Evolutionary conservation across 805 yeast genomes (phyloP), one percentile per base, ranked within the genome.

Genomic region (Kazachstania africana): DNA sequence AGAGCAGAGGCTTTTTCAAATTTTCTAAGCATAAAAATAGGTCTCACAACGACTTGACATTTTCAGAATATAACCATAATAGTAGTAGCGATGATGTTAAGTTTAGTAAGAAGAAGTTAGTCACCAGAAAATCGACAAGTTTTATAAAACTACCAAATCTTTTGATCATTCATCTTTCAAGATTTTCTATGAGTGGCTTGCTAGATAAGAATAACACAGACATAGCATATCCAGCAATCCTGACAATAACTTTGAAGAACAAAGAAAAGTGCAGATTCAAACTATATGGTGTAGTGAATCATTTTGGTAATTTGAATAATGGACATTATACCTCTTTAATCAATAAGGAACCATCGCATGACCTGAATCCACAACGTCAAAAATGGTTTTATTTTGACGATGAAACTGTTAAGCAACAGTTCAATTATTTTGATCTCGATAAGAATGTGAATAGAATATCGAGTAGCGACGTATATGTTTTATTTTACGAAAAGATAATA

Each of bases 61-160:
- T n/a, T n/a, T n/a, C 9, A 19, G 10, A 10, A 8, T 23, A 9
- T 23, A 8, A 23, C 6, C 13, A 23, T n/a, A 13, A 23, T 23
- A 8, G 12, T 23, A 30, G 30, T 14, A 26, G 31, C 23, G 37
- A 34, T 12, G 34, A 32, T 32, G 28, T 31, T 14, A 33, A 37
- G 19, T 37, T 39, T 41, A 37, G 35, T 9, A 28, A 27, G 8
- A 50, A 48, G 24, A 53, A 53, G 35, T 27, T 48, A 8, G 32
- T 45, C 18, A 75, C 91, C 31, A 62, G 78, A 13, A 88, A 91
- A 53, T 67, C 75, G 14, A 61, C 87, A 37, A 66, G 70, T 21
- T 82, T 88, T 29, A 75, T 94, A 2, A 62, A 88, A 27, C 58
- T 88, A 23, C 97, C 98, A 1, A 74, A 71, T 27, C 68, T 81